These are phyloP conservation scores for Maudiozyma humilis DNA, from an alignment of 1,139 yeast genomes.

Conservation along the genomic window DNA sequence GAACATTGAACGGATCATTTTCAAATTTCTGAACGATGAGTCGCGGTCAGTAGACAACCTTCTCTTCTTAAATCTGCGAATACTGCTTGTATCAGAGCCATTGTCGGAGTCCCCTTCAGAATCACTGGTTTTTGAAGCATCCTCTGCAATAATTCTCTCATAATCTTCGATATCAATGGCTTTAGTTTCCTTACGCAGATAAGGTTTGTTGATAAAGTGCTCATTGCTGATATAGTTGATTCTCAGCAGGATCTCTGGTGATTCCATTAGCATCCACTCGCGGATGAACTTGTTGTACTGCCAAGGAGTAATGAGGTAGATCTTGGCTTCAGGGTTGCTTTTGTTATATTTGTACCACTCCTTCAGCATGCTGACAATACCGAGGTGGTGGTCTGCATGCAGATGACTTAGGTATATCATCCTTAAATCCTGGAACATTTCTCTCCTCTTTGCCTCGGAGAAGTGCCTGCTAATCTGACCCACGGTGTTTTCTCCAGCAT, in stretches of 20 bases:
- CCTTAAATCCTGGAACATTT: constrained; percentile 46
- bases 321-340: constrained; percentile 29
- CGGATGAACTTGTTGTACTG: constrained; percentile 56
- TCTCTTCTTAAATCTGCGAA: constrained; percentile 14
- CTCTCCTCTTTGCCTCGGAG: constrained; percentile 37
- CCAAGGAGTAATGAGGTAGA: constrained; percentile 66
- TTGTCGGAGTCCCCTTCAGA: neutral
- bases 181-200: constrained; percentile 25
- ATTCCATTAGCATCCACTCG: constrained; percentile 64
- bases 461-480: constrained; percentile 64
- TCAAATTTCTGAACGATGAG: constrained; percentile 21
- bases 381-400: constrained; percentile 96
- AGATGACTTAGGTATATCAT: constrained; percentile 75
- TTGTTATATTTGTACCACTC: constrained; percentile 50
- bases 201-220: constrained; percentile 38
- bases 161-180: constrained; percentile 29
- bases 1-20: constrained; percentile 24
- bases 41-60: constrained; percentile 27
- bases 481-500: constrained; percentile 89
- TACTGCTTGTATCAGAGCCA: neutral
- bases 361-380: constrained; percentile 59
- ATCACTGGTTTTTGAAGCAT: neutral
- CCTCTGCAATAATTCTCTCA: constrained; percentile 6
- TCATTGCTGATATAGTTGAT: constrained; percentile 61
- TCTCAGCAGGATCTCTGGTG: constrained; percentile 36